Percentiles rank a stretch among this genome's conserved stretches.
Conservation (phyloP, 1,284 basidiomycete species). For the Apiotrichum mycotoxinovorans region DNA sequence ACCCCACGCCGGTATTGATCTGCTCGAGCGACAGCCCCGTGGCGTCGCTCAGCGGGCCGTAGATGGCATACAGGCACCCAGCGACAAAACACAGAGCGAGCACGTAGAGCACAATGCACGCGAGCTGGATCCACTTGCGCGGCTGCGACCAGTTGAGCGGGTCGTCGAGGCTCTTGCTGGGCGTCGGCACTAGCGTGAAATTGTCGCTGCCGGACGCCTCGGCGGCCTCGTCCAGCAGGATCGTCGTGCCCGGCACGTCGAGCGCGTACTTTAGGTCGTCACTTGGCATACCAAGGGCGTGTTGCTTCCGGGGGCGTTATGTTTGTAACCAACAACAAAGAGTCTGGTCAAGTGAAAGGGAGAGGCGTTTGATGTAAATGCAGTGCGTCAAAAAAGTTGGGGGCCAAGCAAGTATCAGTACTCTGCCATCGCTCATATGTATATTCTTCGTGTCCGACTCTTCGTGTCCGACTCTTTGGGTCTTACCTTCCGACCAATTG, state of each 20-base stretch:
- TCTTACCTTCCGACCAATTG: too few species aligned
- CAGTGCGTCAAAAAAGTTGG: too few species aligned
- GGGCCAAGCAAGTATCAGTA: too few species aligned
- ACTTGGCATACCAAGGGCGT: neutral
- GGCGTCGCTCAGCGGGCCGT: conserved; percentile 21
- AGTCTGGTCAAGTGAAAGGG: too few species aligned
- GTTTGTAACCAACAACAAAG: too few species aligned
- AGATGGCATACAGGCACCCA: conserved; percentile 26
- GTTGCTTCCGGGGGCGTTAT: too few species aligned
- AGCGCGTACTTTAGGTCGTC: conserved; percentile 9
- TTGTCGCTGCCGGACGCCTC: conserved; percentile 7
- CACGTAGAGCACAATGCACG: conserved; percentile 20
- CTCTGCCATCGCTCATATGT: too few species aligned
- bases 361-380: too few species aligned
- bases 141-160: conserved; percentile 25
- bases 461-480: too few species aligned
- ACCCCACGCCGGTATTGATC: conserved; percentile 30
- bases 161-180: conserved; percentile 19
- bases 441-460: too few species aligned
- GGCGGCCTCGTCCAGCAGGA: conserved; percentile 12
- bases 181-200: conserved; percentile 21
- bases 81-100: conserved; percentile 15
- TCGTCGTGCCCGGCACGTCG: conserved; percentile 19
- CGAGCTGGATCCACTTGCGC: conserved; percentile 21
- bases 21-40: conserved; percentile 26